Evolutionary conservation across 1,139 yeast genomes (phyloP).

Genomic region (Sugiyamaella novakii): DNA sequence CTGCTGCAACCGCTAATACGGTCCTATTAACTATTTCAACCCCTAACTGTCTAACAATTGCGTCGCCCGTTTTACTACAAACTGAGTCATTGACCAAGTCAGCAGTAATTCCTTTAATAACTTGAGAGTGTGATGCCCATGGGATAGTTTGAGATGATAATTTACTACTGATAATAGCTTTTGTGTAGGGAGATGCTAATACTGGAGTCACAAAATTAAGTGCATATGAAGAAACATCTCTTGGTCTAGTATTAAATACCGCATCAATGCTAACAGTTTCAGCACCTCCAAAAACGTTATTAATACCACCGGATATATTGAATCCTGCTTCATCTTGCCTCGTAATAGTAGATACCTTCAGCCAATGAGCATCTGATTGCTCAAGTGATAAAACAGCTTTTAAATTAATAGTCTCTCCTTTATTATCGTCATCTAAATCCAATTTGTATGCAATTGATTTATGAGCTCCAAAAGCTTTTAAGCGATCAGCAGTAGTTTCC

Average conservation of each 20-base stretch:
- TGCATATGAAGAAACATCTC: conserved; percentile 60
- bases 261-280: conserved; percentile 79
- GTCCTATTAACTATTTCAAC: conserved; percentile 55
- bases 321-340: conserved; percentile 91
- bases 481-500: conserved; percentile 37
- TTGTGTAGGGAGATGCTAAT: conserved; percentile 53
- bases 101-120: conserved; percentile 58
- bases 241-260: conserved; percentile 75
- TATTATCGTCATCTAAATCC: conserved; percentile 34
- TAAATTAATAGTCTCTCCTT: conserved; percentile 26
- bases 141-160: conserved; percentile 66
- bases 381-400: conserved; percentile 31
- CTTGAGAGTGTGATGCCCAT: conserved; percentile 66
- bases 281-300: conserved; percentile 86
- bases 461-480: conserved; percentile 47
- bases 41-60: conserved; percentile 50
- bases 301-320: conserved; percentile 55
- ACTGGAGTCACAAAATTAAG: conserved; percentile 67
- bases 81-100: conserved; percentile 37
- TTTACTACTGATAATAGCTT: conserved; percentile 57
- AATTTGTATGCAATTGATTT: conserved; percentile 50
- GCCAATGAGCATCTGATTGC: conserved; percentile 27
- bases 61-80: conserved; percentile 35
- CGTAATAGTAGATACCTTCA: conserved; percentile 48
- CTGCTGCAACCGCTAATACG: conserved; percentile 46